Conservation (phyloP, 352 stramenopile genomes). For the Globisporangium iwayamae region DNA sequence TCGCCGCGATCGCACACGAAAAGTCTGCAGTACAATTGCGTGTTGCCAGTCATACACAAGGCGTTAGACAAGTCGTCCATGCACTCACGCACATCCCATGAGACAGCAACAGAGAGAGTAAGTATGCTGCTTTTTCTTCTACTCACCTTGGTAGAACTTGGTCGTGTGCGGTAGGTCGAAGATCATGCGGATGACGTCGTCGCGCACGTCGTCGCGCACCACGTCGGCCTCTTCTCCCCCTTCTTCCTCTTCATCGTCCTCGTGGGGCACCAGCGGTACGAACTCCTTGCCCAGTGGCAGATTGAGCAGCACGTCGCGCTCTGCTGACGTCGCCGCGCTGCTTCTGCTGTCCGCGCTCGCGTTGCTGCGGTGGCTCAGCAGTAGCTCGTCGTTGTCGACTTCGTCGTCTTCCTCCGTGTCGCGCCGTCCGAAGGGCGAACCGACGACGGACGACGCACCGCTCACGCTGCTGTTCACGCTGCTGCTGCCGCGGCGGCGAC, state of each 20-base stretch:
- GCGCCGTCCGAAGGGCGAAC: slow-evolving; percentile 18
- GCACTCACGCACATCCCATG: not conserved
- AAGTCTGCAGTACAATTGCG: slow-evolving; percentile 44
- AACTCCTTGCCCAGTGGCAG: slow-evolving; percentile 48
- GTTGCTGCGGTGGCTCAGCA: slow-evolving; percentile 21
- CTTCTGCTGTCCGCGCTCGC: slow-evolving; percentile 21
- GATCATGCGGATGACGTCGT: slow-evolving; percentile 87
- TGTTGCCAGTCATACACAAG: not conserved
- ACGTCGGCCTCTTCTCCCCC: slow-evolving; percentile 24
- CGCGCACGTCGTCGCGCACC: slow-evolving; percentile 50
- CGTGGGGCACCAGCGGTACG: slow-evolving; percentile 28
- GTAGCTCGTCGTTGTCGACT: slow-evolving; percentile 14
- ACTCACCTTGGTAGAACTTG: slow-evolving; percentile 71
- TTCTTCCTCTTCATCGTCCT: slow-evolving; percentile 15
- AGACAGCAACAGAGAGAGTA: not conserved
- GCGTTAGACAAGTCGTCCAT: not conserved
- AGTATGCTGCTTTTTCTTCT: not conserved
- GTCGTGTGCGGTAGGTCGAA: slow-evolving; percentile 73
- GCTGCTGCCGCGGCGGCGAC: slow-evolving; percentile 17
- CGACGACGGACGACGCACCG: not conserved
- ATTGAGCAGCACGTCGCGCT: slow-evolving; percentile 25
- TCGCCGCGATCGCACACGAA: slow-evolving; percentile 74
- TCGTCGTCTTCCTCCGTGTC: slow-evolving; percentile 23
- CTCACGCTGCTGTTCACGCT: slow-evolving; percentile 7
- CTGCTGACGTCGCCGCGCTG: not conserved